Percentiles rank a stretch among this genome's conserved stretches.
Evolutionary conservation across 306 rosid species (phyloP).

Genomic region (Phaseolus lunatus): DNA sequence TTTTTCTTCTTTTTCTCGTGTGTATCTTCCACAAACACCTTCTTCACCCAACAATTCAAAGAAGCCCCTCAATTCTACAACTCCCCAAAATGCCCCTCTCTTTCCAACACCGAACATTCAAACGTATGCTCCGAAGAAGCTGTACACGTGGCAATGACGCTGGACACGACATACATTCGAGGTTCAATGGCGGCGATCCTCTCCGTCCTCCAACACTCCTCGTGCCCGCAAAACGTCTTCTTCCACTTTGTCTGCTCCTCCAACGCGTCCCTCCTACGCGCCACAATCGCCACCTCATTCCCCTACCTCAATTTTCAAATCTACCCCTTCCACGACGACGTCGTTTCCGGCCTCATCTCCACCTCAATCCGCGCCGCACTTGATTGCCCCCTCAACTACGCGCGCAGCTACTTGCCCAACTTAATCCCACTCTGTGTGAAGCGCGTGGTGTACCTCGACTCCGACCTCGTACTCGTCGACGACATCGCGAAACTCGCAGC

Average conservation of each 20-base stretch:
- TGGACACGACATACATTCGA: conserved; percentile 84
- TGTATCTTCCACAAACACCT: neutral
- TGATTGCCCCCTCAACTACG: conserved; percentile 92
- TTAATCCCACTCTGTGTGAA: conserved; percentile 73
- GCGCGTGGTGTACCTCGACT: conserved; percentile 87
- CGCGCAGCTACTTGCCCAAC: conserved; percentile 73
- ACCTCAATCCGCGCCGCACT: conserved; percentile 93
- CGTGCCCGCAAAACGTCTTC: conserved; percentile 78
- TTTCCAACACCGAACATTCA: neutral
- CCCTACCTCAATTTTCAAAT: conserved; percentile 83
- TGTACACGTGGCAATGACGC: conserved; percentile 88
- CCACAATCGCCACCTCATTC: conserved; percentile 68
- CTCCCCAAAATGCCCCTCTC: conserved; percentile 68
- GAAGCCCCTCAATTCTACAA: conserved; percentile 99
- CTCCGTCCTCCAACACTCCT: conserved; percentile 87
- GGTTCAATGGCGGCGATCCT: conserved; percentile 98
- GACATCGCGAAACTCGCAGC: conserved; percentile 85
- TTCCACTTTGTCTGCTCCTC: conserved; percentile 84
- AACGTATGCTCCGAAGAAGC: conserved; percentile 63
- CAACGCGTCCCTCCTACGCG: conserved; percentile 55
- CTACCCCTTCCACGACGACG: conserved; percentile 64
- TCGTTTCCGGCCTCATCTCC: conserved; percentile 75
- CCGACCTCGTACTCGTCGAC: conserved; percentile 87
- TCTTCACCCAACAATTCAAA: conserved; percentile 58
- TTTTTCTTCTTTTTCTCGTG: conserved; percentile 20